These are phyloP conservation scores for Hortiboletus campestris DNA, from an alignment of 768 basidiomycete species.

Conservation along the genomic window DNA sequence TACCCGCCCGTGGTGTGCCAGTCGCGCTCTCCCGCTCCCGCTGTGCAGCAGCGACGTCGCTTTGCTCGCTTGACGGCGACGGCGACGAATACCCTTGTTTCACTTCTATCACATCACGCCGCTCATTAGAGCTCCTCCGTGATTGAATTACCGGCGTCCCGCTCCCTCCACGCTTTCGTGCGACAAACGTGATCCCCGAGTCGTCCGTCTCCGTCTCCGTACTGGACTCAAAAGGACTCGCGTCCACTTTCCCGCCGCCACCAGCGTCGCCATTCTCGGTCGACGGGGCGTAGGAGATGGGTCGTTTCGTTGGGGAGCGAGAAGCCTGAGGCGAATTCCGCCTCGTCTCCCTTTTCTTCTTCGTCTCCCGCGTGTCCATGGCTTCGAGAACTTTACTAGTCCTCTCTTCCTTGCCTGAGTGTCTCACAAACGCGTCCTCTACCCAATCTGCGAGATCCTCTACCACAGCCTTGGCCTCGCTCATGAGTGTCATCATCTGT, in stretches of 20 bases:
- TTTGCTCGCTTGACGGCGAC: not conserved
- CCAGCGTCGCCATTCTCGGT: slow-evolving; percentile 1
- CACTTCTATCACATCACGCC: slow-evolving; percentile 10
- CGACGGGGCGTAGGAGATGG: not conserved
- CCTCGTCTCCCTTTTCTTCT: slow-evolving; percentile 29
- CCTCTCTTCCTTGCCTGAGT: slow-evolving; percentile 29
- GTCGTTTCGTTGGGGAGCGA: slow-evolving; percentile 24
- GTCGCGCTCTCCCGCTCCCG: slow-evolving; percentile 28
- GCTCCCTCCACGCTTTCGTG: slow-evolving; percentile 45
- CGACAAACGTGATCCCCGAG: slow-evolving; percentile 66
- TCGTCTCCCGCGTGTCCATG: slow-evolving; percentile 8
- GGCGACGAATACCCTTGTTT: slow-evolving; percentile 20
- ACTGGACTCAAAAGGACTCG: slow-evolving; percentile 42
- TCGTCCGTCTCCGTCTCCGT: slow-evolving; percentile 76
- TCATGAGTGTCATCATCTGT: slow-evolving; percentile 89
- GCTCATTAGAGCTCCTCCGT: slow-evolving; percentile 22
- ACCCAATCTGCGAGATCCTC: slow-evolving; percentile 92
- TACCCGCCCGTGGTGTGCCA: slow-evolving; percentile 27
- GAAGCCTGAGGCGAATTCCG: slow-evolving; percentile 22
- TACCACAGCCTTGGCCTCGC: slow-evolving; percentile 75
- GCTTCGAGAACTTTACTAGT: slow-evolving; percentile 17
- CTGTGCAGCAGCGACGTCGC: slow-evolving; percentile 1
- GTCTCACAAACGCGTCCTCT: slow-evolving; percentile 61
- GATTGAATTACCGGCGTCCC: slow-evolving; percentile 26
- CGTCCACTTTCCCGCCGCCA: slow-evolving; percentile 10